Percentiles rank a stretch among this genome's conserved stretches.
phyloP scores from a whole-genome alignment of 192 early-diverging fungal species.

The Glomus cerebriforme region DNA sequence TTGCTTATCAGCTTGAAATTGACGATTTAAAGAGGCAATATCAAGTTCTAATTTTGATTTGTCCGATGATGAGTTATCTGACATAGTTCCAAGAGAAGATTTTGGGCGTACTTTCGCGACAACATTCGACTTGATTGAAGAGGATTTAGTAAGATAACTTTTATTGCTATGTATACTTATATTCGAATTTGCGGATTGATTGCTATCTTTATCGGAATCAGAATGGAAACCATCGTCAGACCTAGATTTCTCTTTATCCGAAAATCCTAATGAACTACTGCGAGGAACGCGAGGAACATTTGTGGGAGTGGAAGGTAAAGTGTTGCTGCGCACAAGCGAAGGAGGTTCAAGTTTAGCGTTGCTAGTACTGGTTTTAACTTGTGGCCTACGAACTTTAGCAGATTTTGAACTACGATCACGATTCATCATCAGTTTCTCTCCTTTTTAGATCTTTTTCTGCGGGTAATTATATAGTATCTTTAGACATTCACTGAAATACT shows the following conservation, averaged over 20 bases:
- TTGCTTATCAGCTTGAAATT: conserved; percentile 1
- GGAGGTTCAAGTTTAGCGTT: neutral
- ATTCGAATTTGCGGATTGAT: conserved; percentile 21
- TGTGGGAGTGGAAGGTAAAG: neutral
- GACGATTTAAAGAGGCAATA: conserved; percentile 2
- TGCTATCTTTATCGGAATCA: conserved; percentile 33
- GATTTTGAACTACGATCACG: neutral
- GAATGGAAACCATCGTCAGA: conserved; percentile 32
- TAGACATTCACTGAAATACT: neutral
- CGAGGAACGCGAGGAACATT: neutral
- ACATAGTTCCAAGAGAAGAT: conserved; percentile 18
- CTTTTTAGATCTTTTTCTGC: neutral
- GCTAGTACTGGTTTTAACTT: neutral
- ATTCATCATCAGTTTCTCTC: neutral
- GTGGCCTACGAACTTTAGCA: neutral
- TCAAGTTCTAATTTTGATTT: neutral
- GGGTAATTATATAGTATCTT: neutral
- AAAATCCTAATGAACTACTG: neutral
- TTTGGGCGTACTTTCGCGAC: conserved; percentile 22
- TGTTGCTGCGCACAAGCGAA: conserved; percentile 1
- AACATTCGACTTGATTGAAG: conserved; percentile 13
- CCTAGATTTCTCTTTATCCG: conserved; percentile 21
- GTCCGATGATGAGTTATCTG: conserved; percentile 2
- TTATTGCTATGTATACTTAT: conserved; percentile 13
- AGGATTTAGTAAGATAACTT: conserved; percentile 12